phyloP scores from a whole-genome alignment of 208 protist species.

The Leishmania tarentolae region DNA sequence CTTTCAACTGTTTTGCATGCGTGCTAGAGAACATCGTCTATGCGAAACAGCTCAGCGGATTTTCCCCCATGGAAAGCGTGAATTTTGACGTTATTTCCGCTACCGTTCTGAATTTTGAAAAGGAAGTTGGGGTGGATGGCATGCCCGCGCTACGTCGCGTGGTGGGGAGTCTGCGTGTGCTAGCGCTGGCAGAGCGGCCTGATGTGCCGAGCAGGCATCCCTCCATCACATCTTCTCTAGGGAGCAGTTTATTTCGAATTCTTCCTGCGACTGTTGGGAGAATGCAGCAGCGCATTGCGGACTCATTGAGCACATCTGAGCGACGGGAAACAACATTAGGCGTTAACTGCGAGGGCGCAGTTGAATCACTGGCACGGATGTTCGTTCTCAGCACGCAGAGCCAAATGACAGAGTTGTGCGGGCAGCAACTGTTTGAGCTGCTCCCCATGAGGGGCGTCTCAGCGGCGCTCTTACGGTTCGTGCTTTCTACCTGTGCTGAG shows the following conservation, averaged over 20 bases:
- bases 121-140: constrained; percentile 23
- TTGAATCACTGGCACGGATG: constrained; percentile 34
- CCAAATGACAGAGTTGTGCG: constrained; percentile 34
- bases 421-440: constrained; percentile 50
- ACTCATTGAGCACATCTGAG: constrained; percentile 19
- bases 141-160: constrained; percentile 24
- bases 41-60: constrained; percentile 36
- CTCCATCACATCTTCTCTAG: constrained; percentile 3
- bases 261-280: constrained; percentile 32
- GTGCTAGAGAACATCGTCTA: constrained; percentile 43
- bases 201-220: constrained; percentile 7
- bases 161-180: constrained; percentile 26
- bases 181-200: constrained; percentile 29
- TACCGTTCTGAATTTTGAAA: constrained; percentile 34
- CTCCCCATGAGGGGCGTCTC: constrained; percentile 26
- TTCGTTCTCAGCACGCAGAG: constrained; percentile 51
- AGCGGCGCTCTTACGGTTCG: constrained; percentile 30
- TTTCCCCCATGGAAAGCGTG: constrained; percentile 33
- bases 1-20: constrained; percentile 35
- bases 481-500: constrained; percentile 49
- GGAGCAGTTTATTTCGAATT: constrained; percentile 27
- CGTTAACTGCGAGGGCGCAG: constrained; percentile 25
- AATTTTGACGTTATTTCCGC: constrained; percentile 41
- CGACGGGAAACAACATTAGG: constrained; percentile 7
- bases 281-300: constrained; percentile 29